Base-by-base conservation (phyloP, 352 stramenopile genomes). In the Phytopythium delawarense region DNA sequence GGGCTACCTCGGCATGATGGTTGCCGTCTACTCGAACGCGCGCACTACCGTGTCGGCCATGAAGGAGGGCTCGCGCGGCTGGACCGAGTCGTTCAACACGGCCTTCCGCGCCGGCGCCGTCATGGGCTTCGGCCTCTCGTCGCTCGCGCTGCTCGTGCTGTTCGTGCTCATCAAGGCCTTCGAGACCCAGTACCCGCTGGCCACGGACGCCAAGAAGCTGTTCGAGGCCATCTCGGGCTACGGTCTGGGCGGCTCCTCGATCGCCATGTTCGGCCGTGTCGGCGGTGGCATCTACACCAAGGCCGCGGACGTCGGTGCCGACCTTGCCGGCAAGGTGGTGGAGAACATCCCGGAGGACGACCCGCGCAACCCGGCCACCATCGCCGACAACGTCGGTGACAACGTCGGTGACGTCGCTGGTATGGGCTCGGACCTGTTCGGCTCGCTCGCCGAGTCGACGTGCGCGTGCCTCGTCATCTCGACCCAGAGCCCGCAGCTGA, bases 221-320 rank as follows among this genome's bases (percentile, higher is more conserved):
- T 99, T 98, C 57, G 97, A 99, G 72, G 95, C 84, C 64, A 92
- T 99, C 53, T 97, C 97, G 52, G 97, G 98, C 68, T 99, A 99
- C 75, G 96, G 95, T 84, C 83, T 99, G 40, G 98, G 98, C 58
- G 98, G 94, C 72, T 99, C 94, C 57, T 98, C 92, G 32, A 99
- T 99, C 77, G 98, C 98, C 61, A 97, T 99, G 88, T 99, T 99
- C 75, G 97, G 97, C 61, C 97, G 98, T 90, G 97, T 99, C 48
- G 98, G 97, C 66, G 98, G 98, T 65, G 98, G 98, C 79, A 99
- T 99, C 81, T 99, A 99, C 88, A 99, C 98, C 61, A 98, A 98
- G 88, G 98, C 98, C 60, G 98, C 98, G 34, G 98, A 99, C 89
- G 98, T 99, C 37, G 98, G 98, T 65, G 98, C 98, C 54, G 98